Evolutionary conservation across 768 basidiomycete species (phyloP), one percentile per base, ranked within the genome.

Genomic region (Trametopsis cervina): DNA sequence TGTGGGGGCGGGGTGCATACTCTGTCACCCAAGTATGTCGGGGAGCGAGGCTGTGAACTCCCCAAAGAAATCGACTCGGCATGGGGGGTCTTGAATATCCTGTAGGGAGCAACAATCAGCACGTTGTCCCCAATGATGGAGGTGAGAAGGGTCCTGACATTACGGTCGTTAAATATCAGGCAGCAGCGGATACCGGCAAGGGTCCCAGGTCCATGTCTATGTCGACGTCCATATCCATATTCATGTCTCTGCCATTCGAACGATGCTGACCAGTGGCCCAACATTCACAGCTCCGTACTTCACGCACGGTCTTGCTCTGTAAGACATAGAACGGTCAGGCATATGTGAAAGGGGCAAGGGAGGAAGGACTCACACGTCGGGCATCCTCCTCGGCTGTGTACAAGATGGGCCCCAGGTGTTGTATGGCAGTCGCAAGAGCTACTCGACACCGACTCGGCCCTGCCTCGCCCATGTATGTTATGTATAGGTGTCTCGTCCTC

Each of bases 401-500:
- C 22, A 52, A 37, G 27, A 52, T 52, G 22, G 51, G 51, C 12
- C 51, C 51, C 7, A 52, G 43, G 25, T 52, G 51, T 35, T 52
- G 45, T 26, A 52, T 52, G 7, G 51, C 51, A 20, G 18, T 47
- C 7, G 51, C 51, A 33, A 52, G 51, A 7, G 51, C 51, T 9
- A 47, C 45, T 4, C 51, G 51, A 40, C 51, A 52, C 18, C 51
- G 51, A 38, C 51, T 52, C 15, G 51, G 51, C 17, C 51, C 51
- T 18, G 51, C 51, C 42, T 52, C 51, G 33, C 47, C 51, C 51
- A 52, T 52, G 51, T 52, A 52, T 2, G 51, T 52, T 21, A 52
- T 52, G 41, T 52, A 52, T 4, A 52, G 51, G 38, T 52, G 51
- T 13, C 51, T 41, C n/a, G 51, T 52, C 29, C 51, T 44, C 12